Conservation (phyloP, 768 basidiomycete species). For the Suillus spraguei region DNA sequence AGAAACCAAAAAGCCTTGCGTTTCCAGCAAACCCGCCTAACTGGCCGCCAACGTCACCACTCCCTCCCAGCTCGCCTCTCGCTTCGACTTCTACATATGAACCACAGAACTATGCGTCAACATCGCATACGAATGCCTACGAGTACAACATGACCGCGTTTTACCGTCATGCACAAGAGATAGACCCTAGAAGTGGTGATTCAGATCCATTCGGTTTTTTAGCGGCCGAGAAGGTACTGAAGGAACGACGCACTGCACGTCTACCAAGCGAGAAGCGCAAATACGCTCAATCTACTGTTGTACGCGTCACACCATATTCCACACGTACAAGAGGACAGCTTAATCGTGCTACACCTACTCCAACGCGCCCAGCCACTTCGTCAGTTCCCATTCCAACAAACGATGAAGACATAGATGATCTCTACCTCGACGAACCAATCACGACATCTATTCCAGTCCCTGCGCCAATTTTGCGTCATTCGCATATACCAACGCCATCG, state of each 20-base stretch:
- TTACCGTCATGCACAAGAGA: constrained; percentile 23
- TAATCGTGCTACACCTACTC: constrained; percentile 20
- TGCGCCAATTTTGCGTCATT: constrained; percentile 24
- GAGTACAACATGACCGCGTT: constrained; percentile 24
- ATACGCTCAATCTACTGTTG: constrained; percentile 11
- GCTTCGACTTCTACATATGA: constrained; percentile 25
- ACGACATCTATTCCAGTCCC: constrained; percentile 25
- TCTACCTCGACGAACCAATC: constrained; percentile 37
- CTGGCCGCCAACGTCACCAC: constrained; percentile 34
- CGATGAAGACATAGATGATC: constrained; percentile 35
- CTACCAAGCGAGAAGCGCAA: constrained; percentile 16
- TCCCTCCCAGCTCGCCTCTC: constrained; percentile 37
- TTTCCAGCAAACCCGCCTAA: constrained; percentile 35
- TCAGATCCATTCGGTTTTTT: constrained; percentile 64
- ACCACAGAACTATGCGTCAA: constrained; percentile 9
- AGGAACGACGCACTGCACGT: constrained; percentile 38
- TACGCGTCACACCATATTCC: constrained; percentile 18
- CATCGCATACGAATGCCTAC: constrained; percentile 12
- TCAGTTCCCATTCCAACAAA: constrained; percentile 35
- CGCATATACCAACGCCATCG: constrained; percentile 2
- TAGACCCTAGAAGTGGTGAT: constrained; percentile 14
- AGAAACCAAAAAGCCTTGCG: constrained; percentile 33
- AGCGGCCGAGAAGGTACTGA: constrained; percentile 53
- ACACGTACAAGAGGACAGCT: background rate
- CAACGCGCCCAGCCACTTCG: constrained; percentile 20